phyloP scores from a whole-genome alignment of 768 basidiomycete genomes.

The Trametes punicea region DNA sequence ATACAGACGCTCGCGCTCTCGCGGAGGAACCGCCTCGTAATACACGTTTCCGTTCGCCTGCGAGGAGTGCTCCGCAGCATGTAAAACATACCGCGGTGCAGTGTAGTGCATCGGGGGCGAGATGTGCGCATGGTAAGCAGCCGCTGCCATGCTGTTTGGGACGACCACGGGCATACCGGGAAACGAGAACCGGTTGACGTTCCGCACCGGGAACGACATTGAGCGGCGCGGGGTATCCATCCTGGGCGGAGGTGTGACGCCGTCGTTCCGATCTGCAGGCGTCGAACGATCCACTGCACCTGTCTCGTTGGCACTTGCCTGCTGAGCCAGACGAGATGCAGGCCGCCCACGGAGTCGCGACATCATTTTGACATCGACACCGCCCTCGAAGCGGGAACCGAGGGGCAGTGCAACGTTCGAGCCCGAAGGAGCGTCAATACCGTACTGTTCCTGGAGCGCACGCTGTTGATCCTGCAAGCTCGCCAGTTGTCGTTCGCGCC shows the following conservation, averaged over 20 bases:
- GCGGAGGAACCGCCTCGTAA: conserved; percentile 28
- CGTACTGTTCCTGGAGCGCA: conserved; percentile 16
- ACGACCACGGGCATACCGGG: conserved; percentile 7
- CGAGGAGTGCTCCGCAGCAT: conserved; percentile 7
- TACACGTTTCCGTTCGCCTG: conserved; percentile 23
- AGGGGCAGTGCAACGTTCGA: background rate
- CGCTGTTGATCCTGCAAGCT: conserved; percentile 11
- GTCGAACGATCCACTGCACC: conserved; percentile 2
- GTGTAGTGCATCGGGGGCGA: conserved; percentile 13
- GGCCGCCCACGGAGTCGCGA: conserved; percentile 24
- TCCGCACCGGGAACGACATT: conserved; percentile 32
- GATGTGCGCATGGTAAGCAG: conserved; percentile 7
- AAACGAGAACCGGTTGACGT: conserved; percentile 20
- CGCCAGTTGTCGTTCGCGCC: conserved; percentile 11
- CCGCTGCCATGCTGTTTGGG: conserved; percentile 13
- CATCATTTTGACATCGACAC: conserved; percentile 23
- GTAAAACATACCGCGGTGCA: conserved; percentile 11
- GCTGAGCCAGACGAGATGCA: conserved; percentile 18
- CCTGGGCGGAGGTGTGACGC: conserved; percentile 24
- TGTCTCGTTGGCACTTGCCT: background rate
- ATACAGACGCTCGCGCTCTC: conserved; percentile 15
- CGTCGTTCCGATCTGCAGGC: conserved; percentile 8
- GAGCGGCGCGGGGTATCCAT: conserved; percentile 34
- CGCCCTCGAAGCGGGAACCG: conserved; percentile 15
- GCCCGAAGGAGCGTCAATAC: conserved; percentile 18